Evolutionary conservation across 139 green algal genomes (phyloP).

Genomic region (Axilococcus clingmanii): DNA sequence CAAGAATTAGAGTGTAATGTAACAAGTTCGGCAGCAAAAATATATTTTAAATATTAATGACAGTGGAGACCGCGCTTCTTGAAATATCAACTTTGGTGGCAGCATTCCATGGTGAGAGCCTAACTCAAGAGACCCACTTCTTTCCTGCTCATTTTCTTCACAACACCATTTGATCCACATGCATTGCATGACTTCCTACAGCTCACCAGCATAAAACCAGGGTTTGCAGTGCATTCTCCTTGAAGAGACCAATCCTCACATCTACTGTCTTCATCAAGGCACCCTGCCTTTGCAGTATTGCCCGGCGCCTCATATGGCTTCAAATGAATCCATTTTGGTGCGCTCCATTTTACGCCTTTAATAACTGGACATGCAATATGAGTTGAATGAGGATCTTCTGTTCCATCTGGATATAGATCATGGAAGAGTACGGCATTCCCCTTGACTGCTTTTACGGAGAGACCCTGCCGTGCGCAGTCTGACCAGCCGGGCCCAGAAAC

Average conservation of each 20-base stretch:
- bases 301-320: slow-evolving; percentile 7
- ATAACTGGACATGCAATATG: slow-evolving; percentile 64
- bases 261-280: slow-evolving; percentile 5
- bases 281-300: neutral
- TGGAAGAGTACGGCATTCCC: slow-evolving; percentile 53
- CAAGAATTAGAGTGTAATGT: too few species aligned
- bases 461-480: slow-evolving; percentile 35
- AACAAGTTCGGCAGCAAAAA: too few species aligned
- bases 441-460: slow-evolving; percentile 37
- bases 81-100: too few species aligned
- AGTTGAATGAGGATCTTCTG: slow-evolving; percentile 36
- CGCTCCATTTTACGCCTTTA: slow-evolving; percentile 36
- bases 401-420: slow-evolving; percentile 46
- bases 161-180: neutral
- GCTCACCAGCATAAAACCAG: slow-evolving; percentile 16
- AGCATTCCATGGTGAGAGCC: too few species aligned
- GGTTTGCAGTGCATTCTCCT: slow-evolving; percentile 26
- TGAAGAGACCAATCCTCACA: slow-evolving; percentile 24
- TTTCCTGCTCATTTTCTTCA: neutral
- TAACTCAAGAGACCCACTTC: too few species aligned
- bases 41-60: too few species aligned
- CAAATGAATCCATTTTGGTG: slow-evolving; percentile 58
- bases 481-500: slow-evolving; percentile 29
- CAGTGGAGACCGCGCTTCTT: too few species aligned
- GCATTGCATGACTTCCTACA: slow-evolving; percentile 12